Conservation (phyloP, 2,329 filamentous ascomycete genomes). For the Epichloe amarillans region DNA sequence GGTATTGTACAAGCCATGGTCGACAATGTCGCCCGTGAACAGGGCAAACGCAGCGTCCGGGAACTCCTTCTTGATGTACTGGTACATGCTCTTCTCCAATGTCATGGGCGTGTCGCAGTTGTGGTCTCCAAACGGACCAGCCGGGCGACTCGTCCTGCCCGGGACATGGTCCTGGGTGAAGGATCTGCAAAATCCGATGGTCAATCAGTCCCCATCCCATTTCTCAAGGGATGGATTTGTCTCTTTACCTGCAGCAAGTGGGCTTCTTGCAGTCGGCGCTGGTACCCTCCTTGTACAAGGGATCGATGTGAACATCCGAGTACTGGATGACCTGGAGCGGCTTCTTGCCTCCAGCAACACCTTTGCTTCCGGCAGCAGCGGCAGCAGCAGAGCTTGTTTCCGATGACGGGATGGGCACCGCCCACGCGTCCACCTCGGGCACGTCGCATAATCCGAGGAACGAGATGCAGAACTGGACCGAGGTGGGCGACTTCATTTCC, state of each 20-base stretch:
- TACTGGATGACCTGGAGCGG: constrained; percentile 43
- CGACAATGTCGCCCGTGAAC: constrained; percentile 45
- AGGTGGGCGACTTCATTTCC: constrained; percentile 32
- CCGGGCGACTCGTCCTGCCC: constrained; percentile 31
- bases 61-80: constrained; percentile 30
- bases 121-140: constrained; percentile 36
- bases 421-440: constrained; percentile 28
- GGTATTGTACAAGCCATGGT: constrained; percentile 35
- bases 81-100: constrained; percentile 41
- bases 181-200: constrained; percentile 32
- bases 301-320: constrained; percentile 46
- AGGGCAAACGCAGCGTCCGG: constrained; percentile 36
- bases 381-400: constrained; percentile 15
- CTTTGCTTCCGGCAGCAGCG: constrained; percentile 6
- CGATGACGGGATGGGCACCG: constrained; percentile 28
- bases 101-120: constrained; percentile 36
- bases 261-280: constrained; percentile 42
- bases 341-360: constrained; percentile 26
- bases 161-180: constrained; percentile 28
- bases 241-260: constrained; percentile 37
- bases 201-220: constrained; percentile 21
- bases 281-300: constrained; percentile 36
- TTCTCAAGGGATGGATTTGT: background rate
- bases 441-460: constrained; percentile 37
- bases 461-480: constrained; percentile 36